phyloP scores from a whole-genome alignment of 2,329 filamentous ascomycete genomes.

The Aureobasidium sp. region DNA sequence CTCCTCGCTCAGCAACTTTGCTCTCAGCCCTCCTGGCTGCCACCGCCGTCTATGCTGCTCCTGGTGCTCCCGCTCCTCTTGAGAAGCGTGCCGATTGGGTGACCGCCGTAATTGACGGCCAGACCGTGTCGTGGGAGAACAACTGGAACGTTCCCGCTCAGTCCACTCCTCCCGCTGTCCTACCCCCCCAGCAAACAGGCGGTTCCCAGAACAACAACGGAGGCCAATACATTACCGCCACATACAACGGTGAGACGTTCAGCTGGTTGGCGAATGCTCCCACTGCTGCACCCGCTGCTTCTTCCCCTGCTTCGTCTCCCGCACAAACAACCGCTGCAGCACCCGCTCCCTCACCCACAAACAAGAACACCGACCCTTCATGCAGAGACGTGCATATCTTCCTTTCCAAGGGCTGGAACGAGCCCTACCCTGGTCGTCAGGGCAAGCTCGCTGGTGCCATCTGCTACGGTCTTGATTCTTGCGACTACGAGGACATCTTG shows the following conservation, averaged over 20 bases:
- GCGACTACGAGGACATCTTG: constrained; percentile 20
- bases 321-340: not conserved
- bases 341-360: constrained; percentile 13
- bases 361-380: constrained; percentile 16
- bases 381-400: constrained; percentile 21
- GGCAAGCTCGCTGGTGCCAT: constrained; percentile 18
- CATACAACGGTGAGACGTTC: not conserved
- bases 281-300: constrained; percentile 5
- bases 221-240: not conserved
- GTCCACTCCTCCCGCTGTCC: not conserved
- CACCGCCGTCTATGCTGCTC: not conserved
- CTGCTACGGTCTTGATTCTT: constrained; percentile 18
- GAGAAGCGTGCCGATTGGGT: constrained; percentile 39
- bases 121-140: not conserved
- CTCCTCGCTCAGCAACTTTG: not conserved
- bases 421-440: constrained; percentile 18
- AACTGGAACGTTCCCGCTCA: constrained; percentile 4
- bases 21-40: not conserved
- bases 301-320: constrained; percentile 2
- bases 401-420: constrained; percentile 20
- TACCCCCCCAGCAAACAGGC: not conserved
- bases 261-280: not conserved
- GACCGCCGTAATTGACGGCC: not conserved
- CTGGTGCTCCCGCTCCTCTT: not conserved
- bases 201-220: not conserved